These are phyloP conservation scores for Eucalyptus shirleyi DNA, from an alignment of 345 rosid species.

Conservation along the genomic window DNA sequence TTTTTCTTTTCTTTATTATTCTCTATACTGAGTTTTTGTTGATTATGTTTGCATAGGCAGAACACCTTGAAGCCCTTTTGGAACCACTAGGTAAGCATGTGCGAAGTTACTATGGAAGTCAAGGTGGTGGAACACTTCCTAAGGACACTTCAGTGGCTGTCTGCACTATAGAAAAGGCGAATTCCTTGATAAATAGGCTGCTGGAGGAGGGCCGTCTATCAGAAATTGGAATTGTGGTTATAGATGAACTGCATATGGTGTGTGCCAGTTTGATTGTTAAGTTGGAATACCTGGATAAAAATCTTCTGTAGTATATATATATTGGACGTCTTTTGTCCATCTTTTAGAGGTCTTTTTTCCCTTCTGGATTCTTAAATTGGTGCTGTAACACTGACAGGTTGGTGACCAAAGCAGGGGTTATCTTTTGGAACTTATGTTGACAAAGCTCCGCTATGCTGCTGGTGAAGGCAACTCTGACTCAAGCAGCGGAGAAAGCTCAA, in stretches of 20 bases:
- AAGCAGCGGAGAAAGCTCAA: constrained; percentile 82
- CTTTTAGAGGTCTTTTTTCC: not conserved
- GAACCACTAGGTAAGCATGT: constrained; percentile 94
- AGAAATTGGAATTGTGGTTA: constrained; percentile 91
- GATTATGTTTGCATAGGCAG: constrained; percentile 42
- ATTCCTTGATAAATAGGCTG: constrained; percentile 72
- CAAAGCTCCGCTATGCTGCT: constrained; percentile 95
- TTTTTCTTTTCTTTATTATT: not conserved
- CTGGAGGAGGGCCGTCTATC: constrained; percentile 94
- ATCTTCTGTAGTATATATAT: not conserved
- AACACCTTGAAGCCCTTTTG: constrained; percentile 80
- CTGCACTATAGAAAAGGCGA: constrained; percentile 99
- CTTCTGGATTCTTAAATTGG: not conserved
- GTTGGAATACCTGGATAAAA: not conserved
- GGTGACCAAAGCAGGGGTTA: constrained; percentile 95
- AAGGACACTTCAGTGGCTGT: constrained; percentile 96
- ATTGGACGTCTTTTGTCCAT: not conserved
- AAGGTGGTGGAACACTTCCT: constrained; percentile 97
- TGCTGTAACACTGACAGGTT: constrained; percentile 39
- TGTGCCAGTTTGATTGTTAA: not conserved
- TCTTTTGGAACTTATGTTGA: constrained; percentile 89
- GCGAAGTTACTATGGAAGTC: constrained; percentile 87
- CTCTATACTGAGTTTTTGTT: not conserved
- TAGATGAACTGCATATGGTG: constrained; percentile 99
- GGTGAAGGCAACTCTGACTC: constrained; percentile 84